These are phyloP conservation scores for Aspergillus hortae DNA, from an alignment of 2,329 filamentous ascomycete genomes.

Conservation along the genomic window DNA sequence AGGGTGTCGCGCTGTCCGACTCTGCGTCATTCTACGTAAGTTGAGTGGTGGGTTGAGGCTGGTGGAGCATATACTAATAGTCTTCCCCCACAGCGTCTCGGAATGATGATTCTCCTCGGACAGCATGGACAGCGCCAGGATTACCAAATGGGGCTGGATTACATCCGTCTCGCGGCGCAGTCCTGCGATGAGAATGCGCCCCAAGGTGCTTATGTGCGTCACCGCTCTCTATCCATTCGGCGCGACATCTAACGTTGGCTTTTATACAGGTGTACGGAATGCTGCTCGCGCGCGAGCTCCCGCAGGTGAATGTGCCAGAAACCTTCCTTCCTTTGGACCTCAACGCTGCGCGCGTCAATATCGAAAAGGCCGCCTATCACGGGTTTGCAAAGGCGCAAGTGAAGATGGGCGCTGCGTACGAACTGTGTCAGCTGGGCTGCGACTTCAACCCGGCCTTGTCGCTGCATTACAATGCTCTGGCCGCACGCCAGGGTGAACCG, in stretches of 20 bases:
- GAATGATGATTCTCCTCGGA: conserved; percentile 95
- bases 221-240: background rate
- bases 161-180: conserved; percentile 79
- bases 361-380: conserved; percentile 93
- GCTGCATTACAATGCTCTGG: conserved; percentile 91
- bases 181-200: conserved; percentile 94
- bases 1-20: conserved; percentile 74
- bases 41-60: background rate
- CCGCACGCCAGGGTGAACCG: conserved; percentile 84
- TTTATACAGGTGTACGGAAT: conserved; percentile 72
- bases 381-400: conserved; percentile 95
- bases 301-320: conserved; percentile 82
- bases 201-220: conserved; percentile 75
- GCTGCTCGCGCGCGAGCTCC: conserved; percentile 83
- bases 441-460: conserved; percentile 93
- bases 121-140: conserved; percentile 90
- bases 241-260: conserved; percentile 7
- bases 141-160: conserved; percentile 69
- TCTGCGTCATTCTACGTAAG: conserved; percentile 73
- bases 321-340: conserved; percentile 67
- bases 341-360: conserved; percentile 73
- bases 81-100: conserved; percentile 63
- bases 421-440: conserved; percentile 88
- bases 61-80: background rate
- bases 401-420: conserved; percentile 95